These are phyloP conservation scores for Adenanthera pavonina DNA, from an alignment of 306 rosid genomes.

Conservation along the genomic window DNA sequence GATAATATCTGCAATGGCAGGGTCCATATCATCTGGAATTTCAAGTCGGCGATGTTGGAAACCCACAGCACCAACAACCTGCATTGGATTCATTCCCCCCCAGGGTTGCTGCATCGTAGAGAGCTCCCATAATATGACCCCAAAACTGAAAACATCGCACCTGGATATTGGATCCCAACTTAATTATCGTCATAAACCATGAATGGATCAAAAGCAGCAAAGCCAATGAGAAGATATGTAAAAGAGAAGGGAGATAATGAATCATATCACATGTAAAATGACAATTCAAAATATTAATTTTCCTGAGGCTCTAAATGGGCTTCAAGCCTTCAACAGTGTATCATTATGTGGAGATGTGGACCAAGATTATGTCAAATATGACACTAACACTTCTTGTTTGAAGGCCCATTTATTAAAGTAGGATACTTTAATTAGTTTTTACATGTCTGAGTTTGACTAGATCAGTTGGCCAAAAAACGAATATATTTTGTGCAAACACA, in stretches of 20 bases:
- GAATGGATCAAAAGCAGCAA: constrained; percentile 19
- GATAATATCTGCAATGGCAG: constrained; percentile 78
- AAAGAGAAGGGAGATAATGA: constrained; percentile 12
- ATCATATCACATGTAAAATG: neutral
- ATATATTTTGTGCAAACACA: neutral
- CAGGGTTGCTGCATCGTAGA: constrained; percentile 93
- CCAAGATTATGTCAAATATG: neutral
- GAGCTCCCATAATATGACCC: constrained; percentile 97
- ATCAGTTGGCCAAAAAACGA: too few species aligned
- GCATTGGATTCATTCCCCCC: constrained; percentile 99
- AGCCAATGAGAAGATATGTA: constrained; percentile 11
- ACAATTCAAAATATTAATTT: neutral
- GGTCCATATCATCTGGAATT: constrained; percentile 83
- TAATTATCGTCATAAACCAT: constrained; percentile 29
- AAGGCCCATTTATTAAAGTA: neutral
- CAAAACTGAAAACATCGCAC: constrained; percentile 94
- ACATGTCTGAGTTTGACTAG: neutral
- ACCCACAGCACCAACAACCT: constrained; percentile 99
- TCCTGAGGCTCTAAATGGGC: neutral
- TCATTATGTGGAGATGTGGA: neutral
- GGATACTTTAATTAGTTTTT: neutral
- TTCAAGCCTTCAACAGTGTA: neutral
- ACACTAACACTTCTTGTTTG: neutral
- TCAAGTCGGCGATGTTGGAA: constrained; percentile 99
- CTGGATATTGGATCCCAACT: constrained; percentile 49